These are phyloP conservation scores for Naematelia encephala DNA, from an alignment of 768 basidiomycete genomes.

Conservation along the genomic window DNA sequence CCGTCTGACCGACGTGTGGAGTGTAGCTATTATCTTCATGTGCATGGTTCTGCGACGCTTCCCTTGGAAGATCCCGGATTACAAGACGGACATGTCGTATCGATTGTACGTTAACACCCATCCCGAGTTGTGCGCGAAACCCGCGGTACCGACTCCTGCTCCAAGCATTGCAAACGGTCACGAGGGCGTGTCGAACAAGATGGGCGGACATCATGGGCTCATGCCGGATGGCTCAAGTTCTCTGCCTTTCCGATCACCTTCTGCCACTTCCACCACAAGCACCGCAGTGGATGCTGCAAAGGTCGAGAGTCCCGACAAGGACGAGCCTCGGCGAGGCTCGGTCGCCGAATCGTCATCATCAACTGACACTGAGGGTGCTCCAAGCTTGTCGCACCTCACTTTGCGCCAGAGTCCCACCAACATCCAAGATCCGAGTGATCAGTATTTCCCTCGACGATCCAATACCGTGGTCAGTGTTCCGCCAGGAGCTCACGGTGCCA, in stretches of 20 bases:
- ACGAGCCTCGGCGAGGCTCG: constrained; percentile 5
- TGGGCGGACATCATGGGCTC: constrained; percentile 34
- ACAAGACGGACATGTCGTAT: constrained; percentile 87
- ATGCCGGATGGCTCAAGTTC: constrained; percentile 40
- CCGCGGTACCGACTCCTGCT: constrained; percentile 44
- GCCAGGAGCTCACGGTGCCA: background rate
- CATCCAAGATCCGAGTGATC: constrained; percentile 69
- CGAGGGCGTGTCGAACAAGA: constrained; percentile 18
- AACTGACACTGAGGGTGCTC: constrained; percentile 16
- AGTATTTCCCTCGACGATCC: constrained; percentile 70
- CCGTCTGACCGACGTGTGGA: constrained; percentile 97
- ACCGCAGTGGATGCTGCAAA: constrained; percentile 25
- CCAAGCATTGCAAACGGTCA: constrained; percentile 33
- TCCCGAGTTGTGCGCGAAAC: constrained; percentile 68
- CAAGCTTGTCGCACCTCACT: constrained; percentile 19
- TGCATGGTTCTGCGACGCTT: constrained; percentile 97
- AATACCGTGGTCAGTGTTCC: constrained; percentile 63
- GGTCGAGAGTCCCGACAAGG: background rate
- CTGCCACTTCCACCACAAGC: constrained; percentile 19
- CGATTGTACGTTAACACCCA: constrained; percentile 88
- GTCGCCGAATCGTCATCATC: constrained; percentile 11
- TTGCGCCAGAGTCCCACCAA: constrained; percentile 57
- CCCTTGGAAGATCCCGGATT: constrained; percentile 98
- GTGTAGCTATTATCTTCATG: constrained; percentile 95
- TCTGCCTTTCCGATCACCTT: constrained; percentile 37